These are phyloP conservation scores for Saccharomyces pastorianus DNA, from an alignment of 1,139 yeast genomes.

Conservation along the genomic window DNA sequence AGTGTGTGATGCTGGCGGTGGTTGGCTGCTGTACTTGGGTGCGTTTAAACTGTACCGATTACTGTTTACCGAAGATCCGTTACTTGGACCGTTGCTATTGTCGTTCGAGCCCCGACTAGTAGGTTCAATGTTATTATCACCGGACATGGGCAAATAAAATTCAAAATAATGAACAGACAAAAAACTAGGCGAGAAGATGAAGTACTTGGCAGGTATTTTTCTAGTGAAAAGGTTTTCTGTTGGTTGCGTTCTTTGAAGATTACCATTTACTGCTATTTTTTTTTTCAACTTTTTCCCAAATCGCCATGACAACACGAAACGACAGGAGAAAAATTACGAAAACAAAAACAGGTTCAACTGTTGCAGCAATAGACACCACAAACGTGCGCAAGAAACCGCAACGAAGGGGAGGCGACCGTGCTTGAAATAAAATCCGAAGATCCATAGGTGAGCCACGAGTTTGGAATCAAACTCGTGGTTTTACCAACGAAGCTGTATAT, in stretches of 20 bases:
- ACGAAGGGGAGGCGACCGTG: background rate
- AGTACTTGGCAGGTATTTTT: background rate
- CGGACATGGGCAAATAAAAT: background rate
- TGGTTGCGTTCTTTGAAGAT: background rate
- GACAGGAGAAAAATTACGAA: background rate
- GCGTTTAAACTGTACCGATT: background rate
- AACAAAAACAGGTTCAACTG: background rate
- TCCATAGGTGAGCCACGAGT: background rate
- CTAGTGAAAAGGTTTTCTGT: background rate
- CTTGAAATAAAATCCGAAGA: background rate
- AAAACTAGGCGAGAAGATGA: background rate
- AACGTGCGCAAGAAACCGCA: background rate
- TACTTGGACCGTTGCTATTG: background rate
- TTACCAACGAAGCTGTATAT: background rate
- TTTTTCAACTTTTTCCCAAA: constrained; percentile 1
- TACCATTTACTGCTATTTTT: background rate
- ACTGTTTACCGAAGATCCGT: background rate
- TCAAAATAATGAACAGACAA: background rate
- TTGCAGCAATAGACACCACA: background rate
- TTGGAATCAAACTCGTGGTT: background rate
- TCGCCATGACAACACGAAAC: constrained; percentile 1
- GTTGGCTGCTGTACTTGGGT: background rate
- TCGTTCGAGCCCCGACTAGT: background rate
- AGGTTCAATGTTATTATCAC: background rate
- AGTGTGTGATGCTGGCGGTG: background rate